Evolutionary conservation across 495 filamentous ascomycete species (phyloP), one percentile per base, ranked within the genome.

Genomic region (Hypoxylon subgilvum): DNA sequence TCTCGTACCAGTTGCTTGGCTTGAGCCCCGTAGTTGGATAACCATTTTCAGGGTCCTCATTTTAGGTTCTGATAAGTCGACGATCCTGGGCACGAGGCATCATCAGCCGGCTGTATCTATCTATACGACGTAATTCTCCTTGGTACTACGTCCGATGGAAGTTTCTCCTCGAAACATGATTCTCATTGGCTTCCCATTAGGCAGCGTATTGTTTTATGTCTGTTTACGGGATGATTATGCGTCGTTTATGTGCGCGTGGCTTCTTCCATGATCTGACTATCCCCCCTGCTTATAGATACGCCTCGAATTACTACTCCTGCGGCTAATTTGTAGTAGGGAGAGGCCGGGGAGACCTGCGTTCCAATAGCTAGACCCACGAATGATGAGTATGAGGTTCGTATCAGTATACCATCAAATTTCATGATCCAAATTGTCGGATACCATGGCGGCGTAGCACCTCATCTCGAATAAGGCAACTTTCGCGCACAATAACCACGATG

Each of bases 161-260:
- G n/a, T 50, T 54, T n/a, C 28, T 47, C 49, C 16, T 23, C 38
- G 2, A 13, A 34, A 28, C 31, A 8, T n/a, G 31, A 1, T 1
- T 44, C 44, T 55, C 38, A 58, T 55, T 58, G 54, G 54, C 21
- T 44, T 48, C 19, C 12, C n/a, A 3, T 42, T 44, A 44, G 27
- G 40, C 27, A 44, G 34, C 28, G 49, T 47, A 40, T n/a, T 54
- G 50, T 54, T 64, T 58, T 59, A 64, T 46, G 40, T 46, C 61
- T 58, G 61, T 51, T 64, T 59, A 59, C 19, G 50, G 54, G 43
- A 50, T 21, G 10, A 64, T 64, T 63, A 63, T 63, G 53, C 60
- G 44, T 5, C 36, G 42, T 34, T 30, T 32, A 22, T 40, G 9
- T 25, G 27, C 45, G 54, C 46, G 54, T 23, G 23, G 38, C 34